Evolutionary conservation across 1,139 yeast genomes (phyloP), one percentile per base, ranked within the genome.

Genomic region (Lodderomyces margitis): DNA sequence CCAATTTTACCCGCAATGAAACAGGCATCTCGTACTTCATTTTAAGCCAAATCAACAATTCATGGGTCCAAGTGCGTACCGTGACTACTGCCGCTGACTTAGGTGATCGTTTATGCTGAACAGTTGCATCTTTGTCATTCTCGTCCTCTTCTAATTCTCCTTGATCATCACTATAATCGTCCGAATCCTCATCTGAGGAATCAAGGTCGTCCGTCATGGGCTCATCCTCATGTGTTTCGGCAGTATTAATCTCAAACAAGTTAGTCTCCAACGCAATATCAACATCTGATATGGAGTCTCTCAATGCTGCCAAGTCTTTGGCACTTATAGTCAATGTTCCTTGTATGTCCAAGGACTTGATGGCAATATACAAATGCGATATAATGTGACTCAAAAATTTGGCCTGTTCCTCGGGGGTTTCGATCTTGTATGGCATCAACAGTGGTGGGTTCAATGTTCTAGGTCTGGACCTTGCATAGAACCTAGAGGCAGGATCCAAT

Each of bases 1-100:
- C 81, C 40, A 92, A 71, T 3, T 78, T 69, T 24, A 81, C 70
- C 44, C 92, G 73, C 37, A 82, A 65, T 2, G 70, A 56, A 15
- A 88, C 54, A 0, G 98, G 98, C 70, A 92, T 74, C 42, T 84
- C 87, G 54, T 86, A 83, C 58, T 88, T 88, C 80, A 86, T 83
- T 49, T 78, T 78, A 47, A 89, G 64, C 80, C 96, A 86, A 34
- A 86, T 83, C 43, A 81, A 74, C 48, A 92, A 72, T 58, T 89
- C 97, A 44, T 87, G 83, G 0, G 97, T 86, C 96, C 97, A 91
- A 47, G 86, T 87, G 42, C 84, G 75, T 8, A 87, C 83, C 34
- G 83, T 78, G 8, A 86, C 81, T 4, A 86, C 83, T 0, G 92
- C 81, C 1, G 94, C 86, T 0, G 87, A 80, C 50, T 77, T 74